Evolutionary conservation across 2,329 filamentous ascomycete genomes (phyloP), one percentile per base, ranked within the genome.

Genomic region (Cladosporium sp.): DNA sequence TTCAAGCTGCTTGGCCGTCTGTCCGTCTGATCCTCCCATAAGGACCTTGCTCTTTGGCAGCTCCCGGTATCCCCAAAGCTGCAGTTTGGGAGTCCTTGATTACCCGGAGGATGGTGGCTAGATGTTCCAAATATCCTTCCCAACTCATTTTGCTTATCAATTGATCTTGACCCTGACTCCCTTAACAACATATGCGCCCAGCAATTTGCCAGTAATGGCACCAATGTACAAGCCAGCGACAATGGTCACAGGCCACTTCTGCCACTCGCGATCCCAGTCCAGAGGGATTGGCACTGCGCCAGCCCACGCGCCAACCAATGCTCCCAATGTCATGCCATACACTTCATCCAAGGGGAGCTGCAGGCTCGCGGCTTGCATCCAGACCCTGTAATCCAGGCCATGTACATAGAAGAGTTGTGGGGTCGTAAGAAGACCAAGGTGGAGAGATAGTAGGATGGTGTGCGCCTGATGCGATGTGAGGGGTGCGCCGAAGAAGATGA

Each of bases 241-340:
- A 60, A 99, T 89, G 0, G 94, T 99, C 50, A 97, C 88, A 0
- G 94, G 94, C 89, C 93, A 99, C 73, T 88, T 90, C 83, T 99
- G 94, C 94, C 94, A 99, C 67, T 96, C 92, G n/a, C 94, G 86
- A 73, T 99, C 94, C 93, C 93, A 97, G 73, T 99, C 94, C 65
- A 99, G 78, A 1, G 94, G 94, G 66, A 99, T 97, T 0, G 95
- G 94, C 55, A 97, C 85, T 7, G 94, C 94, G 3, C 94, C 94
- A 42, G 96, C 77, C 94, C 94, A 97, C 40, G 90, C 91, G 5
- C 94, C 94, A 1, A 93, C 68, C 25, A 88, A 78, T 0, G 86
- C 86, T 5, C 94, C 94, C n/a, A 92, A 74, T 9, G 90, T 81
- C 1, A 85, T 90, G 2, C 92, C 93, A 75, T 91, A 94, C 0